phyloP scores from a whole-genome alignment of 495 filamentous ascomycete species.

The Friedmanniomyces endolithicus region DNA sequence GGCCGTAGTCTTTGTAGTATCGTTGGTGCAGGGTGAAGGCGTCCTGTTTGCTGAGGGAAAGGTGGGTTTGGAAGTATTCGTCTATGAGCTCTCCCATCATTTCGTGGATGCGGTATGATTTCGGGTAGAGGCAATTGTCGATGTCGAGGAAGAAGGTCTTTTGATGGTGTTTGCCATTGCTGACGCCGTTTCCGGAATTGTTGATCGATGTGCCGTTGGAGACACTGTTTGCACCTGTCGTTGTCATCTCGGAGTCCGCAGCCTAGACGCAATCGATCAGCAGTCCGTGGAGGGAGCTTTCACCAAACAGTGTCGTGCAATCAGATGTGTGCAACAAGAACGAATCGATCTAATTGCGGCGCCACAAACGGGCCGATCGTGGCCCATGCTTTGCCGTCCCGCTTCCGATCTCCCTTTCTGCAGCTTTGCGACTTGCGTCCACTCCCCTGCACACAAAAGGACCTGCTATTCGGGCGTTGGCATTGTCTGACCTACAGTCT shows the following conservation, averaged over 20 bases:
- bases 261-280: too few species aligned
- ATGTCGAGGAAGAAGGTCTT: slow-evolving; percentile 79
- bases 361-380: too few species aligned
- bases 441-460: not conserved
- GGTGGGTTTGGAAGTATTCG: slow-evolving; percentile 67
- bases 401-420: not conserved
- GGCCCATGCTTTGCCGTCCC: not conserved
- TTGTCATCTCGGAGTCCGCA: not conserved
- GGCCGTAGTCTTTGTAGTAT: slow-evolving; percentile 91
- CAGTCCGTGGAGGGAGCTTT: too few species aligned
- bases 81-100: slow-evolving; percentile 39
- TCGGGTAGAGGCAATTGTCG: slow-evolving; percentile 82
- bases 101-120: slow-evolving; percentile 36
- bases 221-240: not conserved
- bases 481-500: not conserved
- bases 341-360: too few species aligned
- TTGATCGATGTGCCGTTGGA: not conserved
- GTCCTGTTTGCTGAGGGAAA: slow-evolving; percentile 58
- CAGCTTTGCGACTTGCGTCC: not conserved
- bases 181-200: not conserved
- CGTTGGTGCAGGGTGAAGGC: slow-evolving; percentile 70
- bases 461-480: not conserved
- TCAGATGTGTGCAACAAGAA: too few species aligned
- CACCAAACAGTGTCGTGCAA: too few species aligned
- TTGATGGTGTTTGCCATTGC: not conserved